Evolutionary conservation across 2,329 filamentous ascomycete genomes (phyloP), one percentile per base, ranked within the genome.

Genomic region (Sclerotinia glacialis): DNA sequence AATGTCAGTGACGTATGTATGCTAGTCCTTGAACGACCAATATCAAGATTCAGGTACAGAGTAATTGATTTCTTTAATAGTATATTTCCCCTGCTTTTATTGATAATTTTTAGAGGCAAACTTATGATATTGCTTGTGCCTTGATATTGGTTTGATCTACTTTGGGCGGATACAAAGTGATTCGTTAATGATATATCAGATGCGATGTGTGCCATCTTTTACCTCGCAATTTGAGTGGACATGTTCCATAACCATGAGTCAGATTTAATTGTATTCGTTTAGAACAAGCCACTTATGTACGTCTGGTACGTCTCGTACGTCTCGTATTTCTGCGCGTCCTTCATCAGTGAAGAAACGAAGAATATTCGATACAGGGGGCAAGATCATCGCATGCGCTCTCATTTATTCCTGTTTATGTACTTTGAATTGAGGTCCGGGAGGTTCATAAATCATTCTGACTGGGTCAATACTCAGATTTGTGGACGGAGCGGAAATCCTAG

Each of bases 311-410:
- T n/a, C n/a, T n/a, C n/a, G n/a, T n/a, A n/a, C n/a, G n/a, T n/a
- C 12, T 40, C 16, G 40, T 42, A 46, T 31, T 40, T 11, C 44
- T 58, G 46, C 53, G 31, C 34, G n/a, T n/a, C 63, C 23, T 67
- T 59, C 40, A 12, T 23, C 34, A 28, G 64, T 28, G 61, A 64
- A 64, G 65, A 53, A 28, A 16, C 9, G 59, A 49, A 50, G 65
- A 67, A 50, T 21, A 64, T 49, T 54, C 40, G 23, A 40, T 64
- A 28, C 47, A 54, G 31, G 42, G 23, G 14, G 12, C 34, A 53
- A 5, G 31, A 31, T 16, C 18, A 47, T 34, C 6, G 12, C 42
- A 59, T 42, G 42, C 34, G 56, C 42, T 47, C 42, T 18, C 3
- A 31, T 12, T 14, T 42, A n/a, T 54, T 54, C 21, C 21, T 37